phyloP scores from a whole-genome alignment of 768 basidiomycete genomes.

The Coprinellus aureogranulatus region DNA sequence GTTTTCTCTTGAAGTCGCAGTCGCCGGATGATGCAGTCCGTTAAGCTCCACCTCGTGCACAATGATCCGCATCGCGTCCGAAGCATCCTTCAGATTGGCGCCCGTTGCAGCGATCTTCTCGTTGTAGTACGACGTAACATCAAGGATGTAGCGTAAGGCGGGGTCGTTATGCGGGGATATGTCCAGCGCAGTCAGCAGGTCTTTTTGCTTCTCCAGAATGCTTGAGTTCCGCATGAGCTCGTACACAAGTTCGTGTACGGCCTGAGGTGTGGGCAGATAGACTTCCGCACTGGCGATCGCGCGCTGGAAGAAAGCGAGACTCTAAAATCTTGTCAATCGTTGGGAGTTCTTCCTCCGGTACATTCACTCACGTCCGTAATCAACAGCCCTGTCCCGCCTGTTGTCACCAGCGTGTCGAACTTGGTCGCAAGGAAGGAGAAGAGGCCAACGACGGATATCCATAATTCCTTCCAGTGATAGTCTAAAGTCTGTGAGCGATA shows the following conservation, averaged over 20 bases:
- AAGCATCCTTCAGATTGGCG: slow-evolving; percentile 41
- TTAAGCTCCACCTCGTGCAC: slow-evolving; percentile 59
- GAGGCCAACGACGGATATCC: slow-evolving; percentile 55
- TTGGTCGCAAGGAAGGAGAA: slow-evolving; percentile 57
- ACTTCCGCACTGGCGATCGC: slow-evolving; percentile 50
- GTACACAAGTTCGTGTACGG: slow-evolving; percentile 63
- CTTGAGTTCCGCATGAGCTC: slow-evolving; percentile 60
- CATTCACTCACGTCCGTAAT: slow-evolving; percentile 47
- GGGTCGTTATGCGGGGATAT: slow-evolving; percentile 34
- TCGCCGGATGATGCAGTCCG: slow-evolving; percentile 46
- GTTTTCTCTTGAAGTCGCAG: slow-evolving; percentile 20
- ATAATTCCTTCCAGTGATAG: slow-evolving; percentile 66
- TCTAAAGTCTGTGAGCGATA: slow-evolving; percentile 34
- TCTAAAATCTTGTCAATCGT: slow-evolving; percentile 28
- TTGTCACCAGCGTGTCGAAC: slow-evolving; percentile 49
- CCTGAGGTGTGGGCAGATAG: slow-evolving; percentile 51
- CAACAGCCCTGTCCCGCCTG: slow-evolving; percentile 52
- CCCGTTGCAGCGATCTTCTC: slow-evolving; percentile 44
- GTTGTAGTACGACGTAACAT: slow-evolving; percentile 52
- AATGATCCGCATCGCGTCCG: slow-evolving; percentile 55
- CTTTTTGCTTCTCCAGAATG: slow-evolving; percentile 45
- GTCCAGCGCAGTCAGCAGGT: slow-evolving; percentile 42
- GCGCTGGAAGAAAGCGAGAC: slow-evolving; percentile 52
- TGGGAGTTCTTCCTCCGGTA: background rate
- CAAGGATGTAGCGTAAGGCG: slow-evolving; percentile 28